These are phyloP conservation scores for Sequoiadendron giganteum DNA, from an alignment of 75 land plant species.

Conservation along the genomic window DNA sequence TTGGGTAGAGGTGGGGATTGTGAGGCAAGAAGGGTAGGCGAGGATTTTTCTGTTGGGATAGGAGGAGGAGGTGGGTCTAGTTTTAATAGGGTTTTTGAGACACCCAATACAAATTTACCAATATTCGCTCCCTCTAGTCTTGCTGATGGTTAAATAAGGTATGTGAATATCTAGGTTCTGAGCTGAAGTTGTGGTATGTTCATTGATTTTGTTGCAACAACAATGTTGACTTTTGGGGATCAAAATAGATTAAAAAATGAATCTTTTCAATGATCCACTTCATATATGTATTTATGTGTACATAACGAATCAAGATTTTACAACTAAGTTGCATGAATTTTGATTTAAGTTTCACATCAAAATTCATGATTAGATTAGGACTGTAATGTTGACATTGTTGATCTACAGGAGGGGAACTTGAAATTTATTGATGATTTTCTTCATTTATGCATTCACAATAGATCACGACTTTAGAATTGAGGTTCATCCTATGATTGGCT, in stretches of 20 bases:
- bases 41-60: no score
- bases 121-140: neutral
- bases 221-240: neutral
- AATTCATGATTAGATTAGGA: neutral
- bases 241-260: neutral
- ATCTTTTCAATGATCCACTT: neutral
- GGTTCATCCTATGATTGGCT: neutral
- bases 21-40: no score
- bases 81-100: neutral
- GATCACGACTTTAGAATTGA: neutral
- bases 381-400: neutral
- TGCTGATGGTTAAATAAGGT: neutral
- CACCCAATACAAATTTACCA: neutral
- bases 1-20: slow-evolving; percentile 1
- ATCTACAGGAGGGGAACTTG: neutral
- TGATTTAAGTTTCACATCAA: neutral
- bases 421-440: neutral
- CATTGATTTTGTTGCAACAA: neutral
- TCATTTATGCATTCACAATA: neutral
- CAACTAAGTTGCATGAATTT: neutral
- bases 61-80: no score
- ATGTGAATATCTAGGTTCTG: neutral
- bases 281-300: neutral
- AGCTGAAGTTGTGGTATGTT: neutral
- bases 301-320: neutral